Conservation (phyloP, 2,329 filamentous ascomycete species). For the Microsporum ferrugineum region DNA sequence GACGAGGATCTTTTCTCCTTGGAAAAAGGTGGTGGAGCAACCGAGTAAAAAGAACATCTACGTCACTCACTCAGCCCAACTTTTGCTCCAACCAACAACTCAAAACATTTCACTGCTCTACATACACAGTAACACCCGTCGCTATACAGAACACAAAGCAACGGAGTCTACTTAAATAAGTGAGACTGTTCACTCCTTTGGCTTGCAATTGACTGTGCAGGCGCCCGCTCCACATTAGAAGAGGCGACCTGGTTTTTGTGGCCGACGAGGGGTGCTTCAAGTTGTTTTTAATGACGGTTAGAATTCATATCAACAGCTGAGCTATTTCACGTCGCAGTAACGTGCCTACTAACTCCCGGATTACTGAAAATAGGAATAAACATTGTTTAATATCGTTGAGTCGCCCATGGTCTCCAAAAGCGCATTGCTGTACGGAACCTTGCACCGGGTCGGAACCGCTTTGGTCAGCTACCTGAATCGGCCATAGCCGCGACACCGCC, state of each 20-base stretch:
- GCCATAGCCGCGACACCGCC: slow-evolving; percentile 35
- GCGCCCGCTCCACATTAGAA: not conserved
- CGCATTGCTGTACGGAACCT: not conserved
- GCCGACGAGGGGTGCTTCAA: not conserved
- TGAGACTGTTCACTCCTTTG: not conserved
- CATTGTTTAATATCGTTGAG: not conserved
- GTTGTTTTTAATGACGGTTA: not conserved
- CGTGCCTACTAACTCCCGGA: not conserved
- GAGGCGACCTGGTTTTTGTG: not conserved
- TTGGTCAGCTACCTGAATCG: slow-evolving; percentile 81
- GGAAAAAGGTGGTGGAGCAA: not conserved
- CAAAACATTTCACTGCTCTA: not conserved
- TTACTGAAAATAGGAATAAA: not conserved
- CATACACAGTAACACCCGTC: not conserved
- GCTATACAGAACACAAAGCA: not conserved
- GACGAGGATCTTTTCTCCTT: not conserved
- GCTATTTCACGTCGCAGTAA: not conserved
- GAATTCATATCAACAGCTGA: not conserved
- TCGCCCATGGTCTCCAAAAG: slow-evolving; percentile 1
- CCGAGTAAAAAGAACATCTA: not conserved
- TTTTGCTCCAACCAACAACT: not conserved
- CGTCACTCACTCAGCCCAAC: not conserved
- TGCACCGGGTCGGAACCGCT: slow-evolving; percentile 46
- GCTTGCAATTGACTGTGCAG: not conserved
- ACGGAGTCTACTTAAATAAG: not conserved